A percentile compares a stretch with the other conserved stretches of the same genome.
Evolutionary conservation across 306 rosid species (phyloP).

Genomic region (Castanea mollissima): DNA sequence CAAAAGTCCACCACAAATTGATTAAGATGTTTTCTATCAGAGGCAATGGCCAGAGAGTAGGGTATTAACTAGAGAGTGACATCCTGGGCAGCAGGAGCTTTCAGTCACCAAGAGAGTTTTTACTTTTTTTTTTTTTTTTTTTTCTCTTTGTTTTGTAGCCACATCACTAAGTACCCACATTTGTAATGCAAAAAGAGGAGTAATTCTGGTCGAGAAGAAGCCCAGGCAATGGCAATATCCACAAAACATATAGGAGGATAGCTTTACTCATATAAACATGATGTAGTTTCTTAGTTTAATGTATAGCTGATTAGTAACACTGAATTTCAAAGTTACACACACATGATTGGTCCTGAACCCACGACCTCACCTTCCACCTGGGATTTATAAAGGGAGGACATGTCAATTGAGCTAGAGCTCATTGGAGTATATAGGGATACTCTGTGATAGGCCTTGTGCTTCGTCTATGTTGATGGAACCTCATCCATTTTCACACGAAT

Average conservation of each 20-base stretch:
- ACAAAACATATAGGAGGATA: not conserved
- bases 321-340: not conserved
- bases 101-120: not conserved
- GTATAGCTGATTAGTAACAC: not conserved
- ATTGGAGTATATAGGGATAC: no score
- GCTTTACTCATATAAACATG: not conserved
- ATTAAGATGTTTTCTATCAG: not conserved
- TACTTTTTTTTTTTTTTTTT: not conserved
- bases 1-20: no score
- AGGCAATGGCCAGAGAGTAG: not conserved
- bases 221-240: not conserved
- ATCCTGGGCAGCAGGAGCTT: not conserved
- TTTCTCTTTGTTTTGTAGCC: not conserved
- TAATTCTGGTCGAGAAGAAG: not conserved
- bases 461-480: no score
- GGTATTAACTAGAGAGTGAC: not conserved
- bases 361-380: no score
- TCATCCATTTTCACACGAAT: no score
- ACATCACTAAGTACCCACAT: not conserved
- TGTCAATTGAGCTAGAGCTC: no score
- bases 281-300: not conserved
- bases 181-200: not conserved
- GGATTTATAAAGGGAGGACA: no score
- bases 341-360: no score
- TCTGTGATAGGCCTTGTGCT: no score